These are phyloP conservation scores for Malassezia dermatis DNA, from an alignment of 1,284 basidiomycete species.

Conservation along the genomic window DNA sequence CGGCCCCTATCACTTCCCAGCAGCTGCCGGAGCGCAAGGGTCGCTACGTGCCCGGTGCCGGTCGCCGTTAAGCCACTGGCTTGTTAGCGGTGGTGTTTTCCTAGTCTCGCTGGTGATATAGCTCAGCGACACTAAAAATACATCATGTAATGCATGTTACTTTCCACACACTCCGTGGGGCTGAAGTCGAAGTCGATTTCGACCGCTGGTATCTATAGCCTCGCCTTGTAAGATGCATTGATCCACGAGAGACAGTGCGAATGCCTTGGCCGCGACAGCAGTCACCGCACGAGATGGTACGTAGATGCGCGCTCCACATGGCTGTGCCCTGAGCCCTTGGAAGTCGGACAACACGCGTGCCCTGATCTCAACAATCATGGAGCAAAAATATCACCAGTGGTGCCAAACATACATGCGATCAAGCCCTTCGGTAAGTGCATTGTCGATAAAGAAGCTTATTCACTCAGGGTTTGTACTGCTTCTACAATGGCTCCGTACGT, in stretches of 20 bases:
- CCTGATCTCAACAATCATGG: slow-evolving; percentile 1
- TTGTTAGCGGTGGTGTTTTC: neutral
- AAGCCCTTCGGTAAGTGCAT: slow-evolving; percentile 1
- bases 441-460: neutral
- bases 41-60: slow-evolving; percentile 45
- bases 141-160: slow-evolving; percentile 20
- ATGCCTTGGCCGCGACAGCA: neutral
- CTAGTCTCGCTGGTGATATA: slow-evolving; percentile 3
- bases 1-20: slow-evolving; percentile 40
- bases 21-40: slow-evolving; percentile 44
- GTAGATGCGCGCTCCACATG: neutral
- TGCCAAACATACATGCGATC: slow-evolving; percentile 14
- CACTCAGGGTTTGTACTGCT: slow-evolving; percentile 27
- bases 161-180: neutral
- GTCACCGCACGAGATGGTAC: no score
- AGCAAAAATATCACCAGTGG: slow-evolving; percentile 13
- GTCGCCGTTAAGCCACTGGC: slow-evolving; percentile 31
- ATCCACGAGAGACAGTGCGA: neutral
- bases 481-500: slow-evolving; percentile 26
- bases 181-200: neutral
- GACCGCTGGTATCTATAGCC: neutral
- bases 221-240: slow-evolving; percentile 1
- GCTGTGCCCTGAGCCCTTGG: neutral
- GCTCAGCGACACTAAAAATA: slow-evolving; percentile 12
- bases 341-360: neutral